Conservation (phyloP, 345 rosid genomes). For the Zanthoxylum bungeanum region DNA sequence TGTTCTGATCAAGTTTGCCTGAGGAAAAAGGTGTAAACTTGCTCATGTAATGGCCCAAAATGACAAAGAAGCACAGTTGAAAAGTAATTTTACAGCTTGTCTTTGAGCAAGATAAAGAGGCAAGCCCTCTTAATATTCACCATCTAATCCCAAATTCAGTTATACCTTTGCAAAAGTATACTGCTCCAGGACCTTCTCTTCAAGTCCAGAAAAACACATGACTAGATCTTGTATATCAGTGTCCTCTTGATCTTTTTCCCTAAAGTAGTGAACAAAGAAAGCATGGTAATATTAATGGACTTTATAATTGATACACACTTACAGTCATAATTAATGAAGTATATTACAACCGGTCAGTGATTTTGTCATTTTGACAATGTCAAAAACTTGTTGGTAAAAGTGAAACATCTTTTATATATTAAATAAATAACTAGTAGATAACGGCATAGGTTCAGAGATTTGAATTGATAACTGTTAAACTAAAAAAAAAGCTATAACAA, state of each 20-base stretch:
- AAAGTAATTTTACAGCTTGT: neutral
- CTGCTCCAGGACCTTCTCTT: conserved; percentile 86
- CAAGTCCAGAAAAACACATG: conserved; percentile 70
- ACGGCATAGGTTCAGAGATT: neutral
- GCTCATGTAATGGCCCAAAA: neutral
- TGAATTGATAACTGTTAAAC: neutral
- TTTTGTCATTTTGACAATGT: neutral
- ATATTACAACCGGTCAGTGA: neutral
- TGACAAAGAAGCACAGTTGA: neutral
- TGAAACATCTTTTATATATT: neutral
- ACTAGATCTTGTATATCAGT: conserved; percentile 76
- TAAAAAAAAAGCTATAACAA: neutral
- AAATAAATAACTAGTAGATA: neutral
- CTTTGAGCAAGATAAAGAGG: neutral
- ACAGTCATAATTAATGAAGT: neutral
- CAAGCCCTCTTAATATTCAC: neutral
- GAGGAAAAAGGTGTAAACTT: conserved; percentile 14
- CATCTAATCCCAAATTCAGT: neutral
- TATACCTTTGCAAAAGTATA: conserved; percentile 93
- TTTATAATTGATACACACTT: neutral
- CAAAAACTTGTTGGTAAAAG: neutral
- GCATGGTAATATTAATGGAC: conserved; percentile 9
- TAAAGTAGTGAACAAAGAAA: conserved; percentile 29
- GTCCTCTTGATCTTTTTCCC: conserved; percentile 65
- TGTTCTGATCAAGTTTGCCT: conserved; percentile 91